Evolutionary conservation across 192 early-diverging fungal species (phyloP).

Genomic region (Coemansia sp.): DNA sequence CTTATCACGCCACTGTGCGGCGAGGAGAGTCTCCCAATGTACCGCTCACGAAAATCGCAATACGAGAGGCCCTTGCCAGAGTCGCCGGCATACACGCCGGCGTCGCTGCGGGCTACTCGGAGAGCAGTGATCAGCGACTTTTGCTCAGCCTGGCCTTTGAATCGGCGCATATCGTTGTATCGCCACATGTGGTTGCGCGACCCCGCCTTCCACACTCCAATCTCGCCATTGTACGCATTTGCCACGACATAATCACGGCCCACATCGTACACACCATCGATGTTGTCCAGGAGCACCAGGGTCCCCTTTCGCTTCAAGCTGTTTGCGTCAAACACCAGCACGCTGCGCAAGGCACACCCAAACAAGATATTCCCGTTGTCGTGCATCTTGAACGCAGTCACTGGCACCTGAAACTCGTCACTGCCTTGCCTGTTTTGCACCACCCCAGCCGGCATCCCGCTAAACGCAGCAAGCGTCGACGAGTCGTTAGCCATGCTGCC

Average conservation of each 20-base stretch:
- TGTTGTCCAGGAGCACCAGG: conserved; percentile 28
- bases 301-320: conserved; percentile 25
- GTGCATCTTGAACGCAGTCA: conserved; percentile 29
- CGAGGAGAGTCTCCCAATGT: conserved; percentile 12
- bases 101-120: conserved; percentile 16
- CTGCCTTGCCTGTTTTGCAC: conserved; percentile 7
- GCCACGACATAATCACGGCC: conserved; percentile 43
- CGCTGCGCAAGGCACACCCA: conserved; percentile 21
- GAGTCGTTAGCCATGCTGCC: conserved; percentile 1
- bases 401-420: conserved; percentile 16
- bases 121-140: conserved; percentile 20
- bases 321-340: conserved; percentile 30
- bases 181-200: conserved; percentile 46
- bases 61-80: conserved; percentile 15
- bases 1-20: conserved; percentile 5
- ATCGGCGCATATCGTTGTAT: conserved; percentile 44
- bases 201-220: conserved; percentile 46
- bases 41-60: conserved; percentile 37
- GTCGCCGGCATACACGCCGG: conserved; percentile 27
- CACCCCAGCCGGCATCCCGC: conserved; percentile 6
- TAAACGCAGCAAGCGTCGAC: conserved; percentile 22
- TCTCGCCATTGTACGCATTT: conserved; percentile 25
- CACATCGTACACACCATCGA: conserved; percentile 42
- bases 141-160: neutral
- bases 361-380: conserved; percentile 38